These are phyloP conservation scores for Aspergillus biplanus DNA, from an alignment of 495 filamentous ascomycete genomes.

Conservation along the genomic window DNA sequence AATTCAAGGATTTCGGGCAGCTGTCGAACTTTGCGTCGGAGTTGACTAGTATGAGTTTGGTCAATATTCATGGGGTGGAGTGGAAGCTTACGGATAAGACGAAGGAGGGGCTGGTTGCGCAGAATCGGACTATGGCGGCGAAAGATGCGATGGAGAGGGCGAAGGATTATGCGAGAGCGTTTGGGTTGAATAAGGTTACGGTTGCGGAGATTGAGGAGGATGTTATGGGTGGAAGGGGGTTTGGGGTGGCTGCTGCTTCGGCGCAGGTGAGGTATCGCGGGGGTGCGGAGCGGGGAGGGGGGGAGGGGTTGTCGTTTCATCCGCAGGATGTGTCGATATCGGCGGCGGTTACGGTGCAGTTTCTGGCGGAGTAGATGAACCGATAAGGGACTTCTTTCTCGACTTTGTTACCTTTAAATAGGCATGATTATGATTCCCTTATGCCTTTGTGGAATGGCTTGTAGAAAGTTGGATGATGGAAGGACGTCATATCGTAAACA, in stretches of 20 bases:
- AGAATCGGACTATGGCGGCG: not conserved
- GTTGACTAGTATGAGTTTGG: not conserved
- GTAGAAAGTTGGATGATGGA: too few relatives aligned
- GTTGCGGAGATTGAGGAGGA: conserved; percentile 7
- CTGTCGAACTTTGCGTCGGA: not conserved
- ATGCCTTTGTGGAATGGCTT: too few relatives aligned
- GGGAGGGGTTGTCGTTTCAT: not conserved
- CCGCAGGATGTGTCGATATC: not conserved
- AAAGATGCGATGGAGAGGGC: conserved; percentile 3
- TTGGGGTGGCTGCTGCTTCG: too few relatives aligned
- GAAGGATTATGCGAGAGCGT: conserved; percentile 2
- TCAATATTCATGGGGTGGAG: not conserved
- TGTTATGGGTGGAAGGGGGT: too few relatives aligned
- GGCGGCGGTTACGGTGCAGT: not conserved
- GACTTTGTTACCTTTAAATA: too few relatives aligned
- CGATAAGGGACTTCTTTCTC: too few relatives aligned
- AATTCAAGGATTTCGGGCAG: not conserved
- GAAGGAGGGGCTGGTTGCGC: not conserved
- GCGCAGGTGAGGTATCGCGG: not conserved
- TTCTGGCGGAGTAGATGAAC: not conserved
- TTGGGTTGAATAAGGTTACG: not conserved
- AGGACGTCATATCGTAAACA: too few relatives aligned
- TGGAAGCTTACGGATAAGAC: conserved; percentile 11
- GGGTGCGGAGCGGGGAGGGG: not conserved
- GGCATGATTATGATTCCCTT: too few relatives aligned